Percentiles rank a stretch among this genome's conserved stretches.
phyloP scores from a whole-genome alignment of 257 asterid genomes.

The Thymus quinquecostatus region DNA sequence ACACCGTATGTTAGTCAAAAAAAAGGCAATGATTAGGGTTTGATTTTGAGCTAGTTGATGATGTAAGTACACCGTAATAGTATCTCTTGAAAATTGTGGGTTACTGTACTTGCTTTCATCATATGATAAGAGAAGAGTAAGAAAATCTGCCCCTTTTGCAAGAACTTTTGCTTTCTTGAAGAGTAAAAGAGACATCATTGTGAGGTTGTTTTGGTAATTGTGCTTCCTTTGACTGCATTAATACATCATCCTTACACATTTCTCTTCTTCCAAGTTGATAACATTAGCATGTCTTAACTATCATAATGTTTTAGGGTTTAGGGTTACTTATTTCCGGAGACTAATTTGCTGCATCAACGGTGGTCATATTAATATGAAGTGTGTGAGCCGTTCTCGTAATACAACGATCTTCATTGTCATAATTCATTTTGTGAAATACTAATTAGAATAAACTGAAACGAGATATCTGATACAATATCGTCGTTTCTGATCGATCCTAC shows the following conservation, averaged over 20 bases:
- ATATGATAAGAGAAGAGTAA: constrained; percentile 27
- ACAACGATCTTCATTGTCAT: too few relatives aligned
- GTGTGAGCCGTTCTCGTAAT: too few relatives aligned
- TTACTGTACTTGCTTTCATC: constrained; percentile 34
- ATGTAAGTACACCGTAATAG: too few relatives aligned
- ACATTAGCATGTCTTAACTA: constrained; percentile 32
- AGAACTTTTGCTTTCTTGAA: constrained; percentile 30
- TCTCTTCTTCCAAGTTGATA: constrained; percentile 53
- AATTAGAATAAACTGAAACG: too few relatives aligned
- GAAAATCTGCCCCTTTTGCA: background rate
- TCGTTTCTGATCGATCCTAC: too few relatives aligned
- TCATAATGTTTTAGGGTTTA: background rate
- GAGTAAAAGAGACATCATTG: constrained; percentile 27
- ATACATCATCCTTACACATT: constrained; percentile 32
- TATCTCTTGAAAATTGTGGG: constrained; percentile 41
- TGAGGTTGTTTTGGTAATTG: constrained; percentile 56
- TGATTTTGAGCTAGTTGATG: constrained; percentile 47
- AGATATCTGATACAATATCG: too few relatives aligned
- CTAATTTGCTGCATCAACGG: too few relatives aligned
- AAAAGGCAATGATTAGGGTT: constrained; percentile 58
- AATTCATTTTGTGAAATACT: too few relatives aligned
- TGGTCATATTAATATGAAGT: too few relatives aligned
- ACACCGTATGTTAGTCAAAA: constrained; percentile 4
- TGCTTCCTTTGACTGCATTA: constrained; percentile 46
- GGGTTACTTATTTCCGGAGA: too few relatives aligned